A percentile compares a stretch with the other conserved stretches of the same genome.
phyloP scores from a whole-genome alignment of 495 filamentous ascomycete genomes.

The Penicillium odoratum region DNA sequence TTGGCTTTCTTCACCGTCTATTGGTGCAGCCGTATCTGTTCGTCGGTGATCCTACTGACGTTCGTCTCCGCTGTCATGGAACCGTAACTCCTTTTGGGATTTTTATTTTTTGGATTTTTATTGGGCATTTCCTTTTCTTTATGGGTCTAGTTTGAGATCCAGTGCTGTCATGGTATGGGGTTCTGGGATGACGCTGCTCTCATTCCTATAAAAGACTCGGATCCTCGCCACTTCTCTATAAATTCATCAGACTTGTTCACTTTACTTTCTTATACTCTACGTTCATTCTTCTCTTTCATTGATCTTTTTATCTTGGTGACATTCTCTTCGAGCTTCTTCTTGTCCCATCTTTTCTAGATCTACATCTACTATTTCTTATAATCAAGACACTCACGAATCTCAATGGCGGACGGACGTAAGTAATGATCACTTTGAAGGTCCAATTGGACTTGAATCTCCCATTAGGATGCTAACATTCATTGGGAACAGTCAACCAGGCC shows the following conservation, averaged over 20 bases:
- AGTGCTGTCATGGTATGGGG: slow-evolving; percentile 4
- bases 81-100: slow-evolving; percentile 12
- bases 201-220: slow-evolving; percentile 6
- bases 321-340: neutral
- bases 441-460: neutral
- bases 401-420: slow-evolving; percentile 67
- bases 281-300: slow-evolving; percentile 3
- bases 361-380: slow-evolving; percentile 16
- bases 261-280: neutral
- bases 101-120: neutral
- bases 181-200: neutral
- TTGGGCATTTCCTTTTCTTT: slow-evolving; percentile 11
- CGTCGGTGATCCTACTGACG: slow-evolving; percentile 32
- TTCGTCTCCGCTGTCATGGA: slow-evolving; percentile 24
- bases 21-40: slow-evolving; percentile 30
- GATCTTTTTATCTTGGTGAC: neutral
- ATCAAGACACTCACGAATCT: slow-evolving; percentile 12
- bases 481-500: slow-evolving; percentile 72
- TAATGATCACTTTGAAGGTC: slow-evolving; percentile 10
- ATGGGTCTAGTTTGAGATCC: slow-evolving; percentile 4
- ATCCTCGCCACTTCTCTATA: neutral
- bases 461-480: slow-evolving; percentile 8
- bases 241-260: neutral
- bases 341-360: neutral
- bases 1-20: slow-evolving; percentile 25